phyloP scores from a whole-genome alignment of 495 filamentous ascomycete species.

The Xylaria longipes region DNA sequence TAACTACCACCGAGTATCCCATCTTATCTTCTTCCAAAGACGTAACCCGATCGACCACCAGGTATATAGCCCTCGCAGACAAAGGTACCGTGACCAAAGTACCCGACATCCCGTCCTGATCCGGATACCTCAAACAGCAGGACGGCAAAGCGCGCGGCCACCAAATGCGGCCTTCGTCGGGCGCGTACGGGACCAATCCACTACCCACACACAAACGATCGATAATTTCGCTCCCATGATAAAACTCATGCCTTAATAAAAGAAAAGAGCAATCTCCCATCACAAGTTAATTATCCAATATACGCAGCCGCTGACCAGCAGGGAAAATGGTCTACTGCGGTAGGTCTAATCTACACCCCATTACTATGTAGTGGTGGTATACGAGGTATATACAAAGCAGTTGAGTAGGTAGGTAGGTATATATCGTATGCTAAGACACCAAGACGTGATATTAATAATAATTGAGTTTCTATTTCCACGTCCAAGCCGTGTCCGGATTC shows the following conservation, averaged over 20 bases:
- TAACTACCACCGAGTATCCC: neutral
- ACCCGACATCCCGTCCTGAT: neutral
- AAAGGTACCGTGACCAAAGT: neutral
- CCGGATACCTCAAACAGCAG: neutral
- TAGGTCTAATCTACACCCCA: no score
- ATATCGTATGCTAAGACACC: neutral
- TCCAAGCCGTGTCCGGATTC: neutral
- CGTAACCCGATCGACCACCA: neutral
- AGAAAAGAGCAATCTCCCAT: neutral
- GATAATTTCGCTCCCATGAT: neutral
- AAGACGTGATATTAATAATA: neutral
- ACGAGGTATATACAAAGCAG: neutral
- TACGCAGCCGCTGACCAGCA: neutral
- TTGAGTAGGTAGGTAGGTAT: neutral
- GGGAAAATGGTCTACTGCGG: no score
- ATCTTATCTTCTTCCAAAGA: neutral
- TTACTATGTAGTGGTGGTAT: no score
- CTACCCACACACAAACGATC: neutral
- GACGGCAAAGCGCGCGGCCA: neutral
- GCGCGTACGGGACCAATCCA: slow-evolving; percentile 1
- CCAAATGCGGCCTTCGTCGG: neutral
- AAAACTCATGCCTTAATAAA: neutral
- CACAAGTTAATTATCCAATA: neutral
- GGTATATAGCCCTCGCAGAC: neutral
- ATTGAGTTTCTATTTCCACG: neutral